Percentiles rank a stretch among this genome's conserved stretches.
phyloP scores from a whole-genome alignment of 768 basidiomycete species.

The Tephrocybe sp. region DNA sequence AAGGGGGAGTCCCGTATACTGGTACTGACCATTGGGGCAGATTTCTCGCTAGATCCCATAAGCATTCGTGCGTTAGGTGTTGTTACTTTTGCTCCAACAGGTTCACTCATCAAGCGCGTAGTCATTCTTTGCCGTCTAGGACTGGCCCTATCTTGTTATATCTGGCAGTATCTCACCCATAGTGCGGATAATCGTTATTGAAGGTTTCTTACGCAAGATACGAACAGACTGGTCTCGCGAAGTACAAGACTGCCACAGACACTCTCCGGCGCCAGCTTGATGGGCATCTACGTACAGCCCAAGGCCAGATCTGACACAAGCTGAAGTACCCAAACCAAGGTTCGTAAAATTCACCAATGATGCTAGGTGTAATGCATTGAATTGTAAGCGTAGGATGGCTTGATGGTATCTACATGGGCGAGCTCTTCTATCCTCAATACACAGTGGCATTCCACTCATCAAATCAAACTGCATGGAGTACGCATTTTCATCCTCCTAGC shows the following conservation, averaged over 20 bases:
- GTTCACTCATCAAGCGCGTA: neutral
- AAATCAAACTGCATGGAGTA: constrained; percentile 40
- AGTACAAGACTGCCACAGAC: constrained; percentile 42
- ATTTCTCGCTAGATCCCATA: constrained; percentile 35
- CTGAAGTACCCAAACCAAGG: constrained; percentile 43
- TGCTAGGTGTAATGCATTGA: neutral
- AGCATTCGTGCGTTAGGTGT: no score
- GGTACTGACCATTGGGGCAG: constrained; percentile 25
- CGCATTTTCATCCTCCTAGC: constrained; percentile 8
- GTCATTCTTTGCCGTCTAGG: constrained; percentile 19
- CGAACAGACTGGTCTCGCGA: constrained; percentile 30
- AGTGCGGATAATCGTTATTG: neutral
- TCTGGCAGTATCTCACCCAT: constrained; percentile 23
- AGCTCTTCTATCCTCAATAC: constrained; percentile 43
- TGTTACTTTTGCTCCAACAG: neutral
- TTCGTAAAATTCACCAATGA: constrained; percentile 4
- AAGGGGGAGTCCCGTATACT: no score
- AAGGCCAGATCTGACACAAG: constrained; percentile 51
- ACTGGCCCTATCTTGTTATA: constrained; percentile 41
- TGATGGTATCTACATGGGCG: constrained; percentile 48
- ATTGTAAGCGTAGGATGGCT: constrained; percentile 43
- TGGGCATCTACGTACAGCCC: constrained; percentile 40
- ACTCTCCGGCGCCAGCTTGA: constrained; percentile 38
- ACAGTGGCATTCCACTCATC: constrained; percentile 32
- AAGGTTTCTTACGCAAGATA: constrained; percentile 25